These are phyloP conservation scores for Citrus cavaleriei DNA, from an alignment of 345 rosid species.

Conservation along the genomic window DNA sequence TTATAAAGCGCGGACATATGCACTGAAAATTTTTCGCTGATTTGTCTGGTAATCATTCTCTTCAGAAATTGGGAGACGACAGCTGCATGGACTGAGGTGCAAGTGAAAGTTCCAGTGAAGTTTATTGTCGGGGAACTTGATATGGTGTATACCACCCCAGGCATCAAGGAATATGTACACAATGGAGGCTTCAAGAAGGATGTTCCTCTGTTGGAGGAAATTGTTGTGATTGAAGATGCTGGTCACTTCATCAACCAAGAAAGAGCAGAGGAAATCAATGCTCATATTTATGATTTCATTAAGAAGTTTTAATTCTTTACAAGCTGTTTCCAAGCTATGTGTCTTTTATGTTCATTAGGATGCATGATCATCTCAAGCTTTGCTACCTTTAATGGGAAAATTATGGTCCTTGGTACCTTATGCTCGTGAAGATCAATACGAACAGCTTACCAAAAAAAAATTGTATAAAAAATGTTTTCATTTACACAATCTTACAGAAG, in stretches of 20 bases:
- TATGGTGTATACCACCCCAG: conserved; percentile 58
- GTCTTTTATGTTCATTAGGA: too few relatives aligned
- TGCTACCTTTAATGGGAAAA: too few relatives aligned
- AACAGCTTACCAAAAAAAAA: too few relatives aligned
- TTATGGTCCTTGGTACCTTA: too few relatives aligned
- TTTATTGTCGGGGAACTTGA: conserved; percentile 64
- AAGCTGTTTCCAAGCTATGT: not conserved
- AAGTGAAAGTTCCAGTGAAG: conserved; percentile 62
- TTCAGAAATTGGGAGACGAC: conserved; percentile 79
- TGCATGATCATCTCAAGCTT: too few relatives aligned
- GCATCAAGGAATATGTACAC: conserved; percentile 54
- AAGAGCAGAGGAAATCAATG: conserved; percentile 53
- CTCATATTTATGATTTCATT: conserved; percentile 50
- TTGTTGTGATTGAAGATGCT: conserved; percentile 58
- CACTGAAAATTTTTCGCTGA: not conserved
- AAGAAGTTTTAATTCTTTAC: conserved; percentile 24
- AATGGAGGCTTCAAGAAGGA: conserved; percentile 42
- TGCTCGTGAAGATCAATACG: too few relatives aligned
- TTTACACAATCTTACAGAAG: too few relatives aligned
- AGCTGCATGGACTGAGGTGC: conserved; percentile 56
- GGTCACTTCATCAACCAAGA: conserved; percentile 78
- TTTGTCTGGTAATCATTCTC: not conserved
- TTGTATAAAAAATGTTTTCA: too few relatives aligned
- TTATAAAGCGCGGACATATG: too few relatives aligned
- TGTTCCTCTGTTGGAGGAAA: conserved; percentile 56